Conservation (phyloP, 2,329 filamentous ascomycete genomes). For the Pyrenophora graminea region DNA sequence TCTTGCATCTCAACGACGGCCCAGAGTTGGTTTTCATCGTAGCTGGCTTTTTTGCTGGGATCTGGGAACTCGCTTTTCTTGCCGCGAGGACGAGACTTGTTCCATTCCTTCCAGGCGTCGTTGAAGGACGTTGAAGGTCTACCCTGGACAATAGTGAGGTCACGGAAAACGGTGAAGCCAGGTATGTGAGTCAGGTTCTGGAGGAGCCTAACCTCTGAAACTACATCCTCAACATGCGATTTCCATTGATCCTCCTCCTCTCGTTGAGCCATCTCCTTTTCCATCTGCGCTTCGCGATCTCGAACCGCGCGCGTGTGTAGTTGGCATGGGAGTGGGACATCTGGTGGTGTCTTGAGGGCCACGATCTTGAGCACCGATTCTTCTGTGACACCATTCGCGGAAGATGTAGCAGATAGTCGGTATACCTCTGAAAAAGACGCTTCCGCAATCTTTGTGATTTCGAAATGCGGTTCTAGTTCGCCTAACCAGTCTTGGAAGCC, state of each 20-base stretch:
- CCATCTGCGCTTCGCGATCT: slow-evolving; percentile 50
- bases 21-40: slow-evolving; percentile 63
- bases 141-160: slow-evolving; percentile 62
- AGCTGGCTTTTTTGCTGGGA: slow-evolving; percentile 58
- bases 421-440: slow-evolving; percentile 70
- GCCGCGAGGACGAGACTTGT: slow-evolving; percentile 48
- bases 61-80: slow-evolving; percentile 60
- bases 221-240: slow-evolving; percentile 51
- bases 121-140: slow-evolving; percentile 57
- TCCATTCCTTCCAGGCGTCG: slow-evolving; percentile 52
- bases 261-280: slow-evolving; percentile 34
- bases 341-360: slow-evolving; percentile 42
- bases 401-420: slow-evolving; percentile 52
- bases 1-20: slow-evolving; percentile 69
- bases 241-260: slow-evolving; percentile 49
- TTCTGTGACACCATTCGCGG: slow-evolving; percentile 34
- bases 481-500: slow-evolving; percentile 50
- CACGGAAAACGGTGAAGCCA: slow-evolving; percentile 66
- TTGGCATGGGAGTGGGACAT: slow-evolving; percentile 41
- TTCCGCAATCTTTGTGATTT: slow-evolving; percentile 66
- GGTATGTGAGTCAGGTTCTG: slow-evolving; percentile 63
- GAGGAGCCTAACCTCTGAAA: slow-evolving; percentile 57
- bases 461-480: slow-evolving; percentile 50
- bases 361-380: slow-evolving; percentile 56
- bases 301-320: slow-evolving; percentile 46